Percentiles rank a stretch among this genome's conserved stretches.
Conservation (phyloP, 768 basidiomycete genomes). For the Pisolithus tinctorius region DNA sequence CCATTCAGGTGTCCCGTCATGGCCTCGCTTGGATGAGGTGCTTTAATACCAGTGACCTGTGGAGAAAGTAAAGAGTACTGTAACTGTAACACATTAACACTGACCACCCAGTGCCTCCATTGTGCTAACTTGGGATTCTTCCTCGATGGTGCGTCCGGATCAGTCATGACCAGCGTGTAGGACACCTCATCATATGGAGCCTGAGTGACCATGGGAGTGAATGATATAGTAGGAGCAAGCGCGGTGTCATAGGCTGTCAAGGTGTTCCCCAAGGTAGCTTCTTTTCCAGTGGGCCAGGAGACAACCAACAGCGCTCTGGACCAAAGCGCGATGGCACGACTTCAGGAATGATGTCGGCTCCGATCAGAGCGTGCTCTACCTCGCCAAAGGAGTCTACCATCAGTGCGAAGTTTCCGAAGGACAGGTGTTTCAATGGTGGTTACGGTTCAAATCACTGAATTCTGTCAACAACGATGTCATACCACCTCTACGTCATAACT, state of each 20-base stretch:
- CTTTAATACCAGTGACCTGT: constrained; percentile 34
- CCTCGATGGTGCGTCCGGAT: constrained; percentile 53
- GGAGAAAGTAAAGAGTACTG: neutral
- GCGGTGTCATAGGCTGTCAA: constrained; percentile 32
- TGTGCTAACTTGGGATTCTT: constrained; percentile 41
- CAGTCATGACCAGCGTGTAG: constrained; percentile 52
- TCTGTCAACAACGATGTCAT: neutral
- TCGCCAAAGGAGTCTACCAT: constrained; percentile 20
- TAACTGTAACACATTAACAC: constrained; percentile 2
- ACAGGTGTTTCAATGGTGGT: neutral
- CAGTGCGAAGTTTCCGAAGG: neutral
- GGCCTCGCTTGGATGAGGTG: constrained; percentile 24
- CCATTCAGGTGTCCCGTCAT: constrained; percentile 30
- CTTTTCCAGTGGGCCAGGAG: constrained; percentile 24
- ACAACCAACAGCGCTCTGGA: constrained; percentile 24
- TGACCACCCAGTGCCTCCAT: constrained; percentile 55
- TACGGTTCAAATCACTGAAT: neutral
- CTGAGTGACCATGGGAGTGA: constrained; percentile 36
- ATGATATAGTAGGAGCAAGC: constrained; percentile 44
- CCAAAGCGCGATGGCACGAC: constrained; percentile 22
- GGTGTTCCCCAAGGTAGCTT: constrained; percentile 32
- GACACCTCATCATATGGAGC: constrained; percentile 26
- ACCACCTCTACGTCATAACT: neutral
- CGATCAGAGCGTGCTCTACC: constrained; percentile 9
- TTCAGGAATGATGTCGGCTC: constrained; percentile 24